Evolutionary conservation across 1,139 yeast species (phyloP), one percentile per base, ranked within the genome.

Genomic region (Taphrina communis): DNA sequence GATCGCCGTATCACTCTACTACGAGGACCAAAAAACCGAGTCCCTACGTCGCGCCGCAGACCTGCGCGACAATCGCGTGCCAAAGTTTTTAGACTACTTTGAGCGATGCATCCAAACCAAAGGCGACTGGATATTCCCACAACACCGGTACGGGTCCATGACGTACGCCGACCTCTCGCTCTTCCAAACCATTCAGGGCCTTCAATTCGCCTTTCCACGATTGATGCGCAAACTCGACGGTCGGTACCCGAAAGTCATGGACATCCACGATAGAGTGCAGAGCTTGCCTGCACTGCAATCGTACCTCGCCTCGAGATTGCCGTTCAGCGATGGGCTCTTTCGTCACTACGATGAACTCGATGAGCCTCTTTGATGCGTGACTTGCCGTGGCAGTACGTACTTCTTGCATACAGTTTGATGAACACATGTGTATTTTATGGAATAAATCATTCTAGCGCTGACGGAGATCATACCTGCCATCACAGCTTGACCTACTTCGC

Each of bases 281-380:
- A 25, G 41, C 44, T 14, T 57, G 38, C 63, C 60, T 6, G 19
- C 19, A 8, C 19, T 65, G 46, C 50, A 65, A 19, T 46, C 14
- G 4, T 65, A 65, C 46, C 38, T 50, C 25, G 36, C 48, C n/a
- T 21, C 46, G 19, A 58, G 68, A 12, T 46, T 41, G 41, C 58
- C 63, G 17, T 57, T 65, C 39, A 12, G 52, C 12, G 44, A 65
- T n/a, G 68, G 68, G 38, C 41, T 57, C 35, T 65, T 65, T 41
- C 42, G 68, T n/a, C 58, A 65, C 46, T 65, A 65, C 36, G 63
- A 59, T 11, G 68, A 65, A 17, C 14, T 65, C 58, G 68, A 65
- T 36, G 65, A 44, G 14, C 62, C 62, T 5, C 44, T 2, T 2
- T 25, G 31, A 25, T 25, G 31, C 31, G 31, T 25, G 31, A 25